A percentile compares a stretch with the other conserved stretches of the same genome.
These are phyloP conservation scores for Larix kaempferi DNA, from an alignment of 75 land plant species.

Conservation along the genomic window DNA sequence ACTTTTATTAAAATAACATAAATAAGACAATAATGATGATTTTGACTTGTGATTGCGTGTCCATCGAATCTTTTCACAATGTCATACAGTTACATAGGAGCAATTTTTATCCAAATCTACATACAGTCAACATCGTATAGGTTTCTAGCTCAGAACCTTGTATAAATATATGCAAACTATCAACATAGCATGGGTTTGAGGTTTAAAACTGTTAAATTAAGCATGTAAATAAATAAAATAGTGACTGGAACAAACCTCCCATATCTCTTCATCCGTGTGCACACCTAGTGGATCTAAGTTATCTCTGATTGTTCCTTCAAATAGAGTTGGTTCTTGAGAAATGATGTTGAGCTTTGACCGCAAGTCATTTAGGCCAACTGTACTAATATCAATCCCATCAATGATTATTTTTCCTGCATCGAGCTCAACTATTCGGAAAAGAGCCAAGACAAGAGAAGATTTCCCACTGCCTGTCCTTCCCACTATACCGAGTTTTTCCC, in stretches of 20 bases:
- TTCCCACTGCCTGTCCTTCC: slow-evolving; percentile 97
- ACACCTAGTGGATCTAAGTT: slow-evolving; percentile 82
- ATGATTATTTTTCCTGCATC: slow-evolving; percentile 60
- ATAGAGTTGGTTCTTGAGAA: slow-evolving; percentile 90
- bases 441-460: slow-evolving; percentile 71
- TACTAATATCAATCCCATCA: slow-evolving; percentile 73
- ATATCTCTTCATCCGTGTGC: slow-evolving; percentile 57
- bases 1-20: no score
- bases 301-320: slow-evolving; percentile 70
- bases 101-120: no score
- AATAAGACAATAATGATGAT: no score
- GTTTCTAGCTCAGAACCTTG: background rate
- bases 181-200: background rate
- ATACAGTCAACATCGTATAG: no score
- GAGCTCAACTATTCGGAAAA: slow-evolving; percentile 88
- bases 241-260: slow-evolving; percentile 45
- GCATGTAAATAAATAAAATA: background rate
- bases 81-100: no score
- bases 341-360: slow-evolving; percentile 74
- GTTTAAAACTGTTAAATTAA: background rate
- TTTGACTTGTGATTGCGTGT: no score
- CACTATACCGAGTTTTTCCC: slow-evolving; percentile 79
- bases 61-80: no score
- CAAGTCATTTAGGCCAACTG: slow-evolving; percentile 74
- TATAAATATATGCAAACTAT: background rate